Base-by-base conservation (phyloP, 345 rosid genomes). In the Salix dunnii region DNA sequence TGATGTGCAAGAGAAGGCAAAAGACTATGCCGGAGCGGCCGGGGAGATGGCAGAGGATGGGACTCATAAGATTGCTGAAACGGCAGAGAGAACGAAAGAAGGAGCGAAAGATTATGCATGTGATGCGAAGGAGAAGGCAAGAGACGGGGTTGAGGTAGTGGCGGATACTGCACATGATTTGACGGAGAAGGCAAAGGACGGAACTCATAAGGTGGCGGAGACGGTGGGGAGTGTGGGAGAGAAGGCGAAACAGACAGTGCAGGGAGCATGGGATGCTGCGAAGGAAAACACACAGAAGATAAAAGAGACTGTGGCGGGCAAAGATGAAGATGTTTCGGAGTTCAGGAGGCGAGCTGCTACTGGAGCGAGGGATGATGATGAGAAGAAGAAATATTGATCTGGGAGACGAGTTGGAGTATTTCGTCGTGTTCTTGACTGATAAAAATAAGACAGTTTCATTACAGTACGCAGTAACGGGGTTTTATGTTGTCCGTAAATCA, bases 281-380 rank as follows among this genome's bases (percentile, higher is more conserved):
- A 82, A 83, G 67, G 87, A 64, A 2, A 78, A 86, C 2, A 70
- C 83, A 2, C 77, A 81, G 67, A 87, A 85, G 86, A 82, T 82
- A 8, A 85, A 82, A 75, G 87, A 87, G 82, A 84, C 83, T 1
- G 81, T 79, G 27, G 85, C 79, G 0, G 88, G 88, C 10, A 81
- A 83, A 61, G 77, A 68, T 40, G 78, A 60, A 27, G 83, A 80
- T 64, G 76, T 28, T 63, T 28, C 3, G 69, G 77, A 80, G 25
- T 2, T 36, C 63, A 65, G 76, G 73, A 28, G 79, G 72, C 6
- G 58, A 18, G 58, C 58, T 51, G 58, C 58, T 51, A 2, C 58
- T 6, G 58, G 23, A 51, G 18, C 3, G 58, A 51, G 21, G 5
- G 58, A 51, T 18, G 27, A 55, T 7, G 61, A n/a, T 8, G 25